These are phyloP conservation scores for Linnemannia hyalina DNA, from an alignment of 192 early-diverging fungal species.

Conservation along the genomic window DNA sequence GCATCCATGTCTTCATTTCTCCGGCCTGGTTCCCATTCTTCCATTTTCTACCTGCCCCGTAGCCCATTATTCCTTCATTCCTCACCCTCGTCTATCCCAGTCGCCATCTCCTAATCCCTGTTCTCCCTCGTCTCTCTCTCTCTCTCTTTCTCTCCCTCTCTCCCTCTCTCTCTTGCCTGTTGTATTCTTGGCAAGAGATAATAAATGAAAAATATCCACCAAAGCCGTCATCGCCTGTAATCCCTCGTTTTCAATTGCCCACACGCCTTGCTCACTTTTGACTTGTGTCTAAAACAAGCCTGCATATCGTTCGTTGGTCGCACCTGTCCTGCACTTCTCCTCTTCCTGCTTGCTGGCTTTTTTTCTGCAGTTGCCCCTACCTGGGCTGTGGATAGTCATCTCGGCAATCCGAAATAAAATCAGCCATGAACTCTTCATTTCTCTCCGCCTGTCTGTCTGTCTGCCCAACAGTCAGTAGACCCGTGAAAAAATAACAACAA, in stretches of 20 bases:
- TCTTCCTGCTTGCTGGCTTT: neutral
- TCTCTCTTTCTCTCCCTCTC: neutral
- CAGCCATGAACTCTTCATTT: neutral
- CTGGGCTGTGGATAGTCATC: neutral
- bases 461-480: neutral
- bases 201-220: no score
- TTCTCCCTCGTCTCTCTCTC: no score
- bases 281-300: neutral
- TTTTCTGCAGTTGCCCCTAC: neutral
- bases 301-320: neutral
- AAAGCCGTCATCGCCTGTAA: neutral
- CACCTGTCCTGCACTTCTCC: neutral
- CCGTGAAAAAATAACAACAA: neutral
- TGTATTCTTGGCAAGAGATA: no score
- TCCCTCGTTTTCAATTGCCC: neutral
- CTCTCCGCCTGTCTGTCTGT: neutral
- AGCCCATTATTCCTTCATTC: no score
- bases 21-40: neutral
- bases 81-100: neutral
- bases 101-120: neutral
- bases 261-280: neutral
- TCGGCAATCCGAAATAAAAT: slow-evolving; percentile 9
- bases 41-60: neutral
- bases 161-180: neutral
- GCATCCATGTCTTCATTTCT: neutral